Percentiles rank a stretch among this genome's conserved stretches.
Conservation (phyloP, 2,329 filamentous ascomycete species). For the Bipolaris zeicola region DNA sequence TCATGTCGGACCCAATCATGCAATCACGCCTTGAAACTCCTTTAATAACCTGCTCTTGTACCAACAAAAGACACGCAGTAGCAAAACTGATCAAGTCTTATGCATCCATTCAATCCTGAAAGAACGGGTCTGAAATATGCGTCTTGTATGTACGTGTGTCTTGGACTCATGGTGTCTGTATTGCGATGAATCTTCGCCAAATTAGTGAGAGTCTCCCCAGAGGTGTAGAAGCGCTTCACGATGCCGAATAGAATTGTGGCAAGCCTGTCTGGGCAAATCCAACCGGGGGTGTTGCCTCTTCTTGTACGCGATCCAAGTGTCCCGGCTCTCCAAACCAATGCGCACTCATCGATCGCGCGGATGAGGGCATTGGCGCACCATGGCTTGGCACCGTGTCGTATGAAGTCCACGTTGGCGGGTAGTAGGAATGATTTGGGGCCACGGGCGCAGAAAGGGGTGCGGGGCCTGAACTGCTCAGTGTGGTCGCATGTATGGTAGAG, state of each 20-base stretch:
- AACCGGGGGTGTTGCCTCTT: constrained; percentile 41
- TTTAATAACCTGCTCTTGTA: constrained; percentile 2
- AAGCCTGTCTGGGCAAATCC: constrained; percentile 35
- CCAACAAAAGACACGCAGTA: background rate
- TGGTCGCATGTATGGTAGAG: constrained; percentile 31
- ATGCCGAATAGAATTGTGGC: constrained; percentile 39
- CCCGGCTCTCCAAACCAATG: constrained; percentile 44
- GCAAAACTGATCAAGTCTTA: background rate
- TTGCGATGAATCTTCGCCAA: background rate
- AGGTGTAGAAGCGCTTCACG: constrained; percentile 17
- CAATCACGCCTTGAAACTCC: constrained; percentile 8
- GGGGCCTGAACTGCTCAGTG: constrained; percentile 31
- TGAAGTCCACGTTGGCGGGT: constrained; percentile 40
- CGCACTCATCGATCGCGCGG: constrained; percentile 41
- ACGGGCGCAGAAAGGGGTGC: constrained; percentile 46
- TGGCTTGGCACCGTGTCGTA: constrained; percentile 35
- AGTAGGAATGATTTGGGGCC: constrained; percentile 38
- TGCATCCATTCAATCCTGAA: background rate
- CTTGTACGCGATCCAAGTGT: constrained; percentile 44
- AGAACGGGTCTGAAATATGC: background rate
- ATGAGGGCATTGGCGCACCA: constrained; percentile 34
- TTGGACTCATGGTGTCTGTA: background rate
- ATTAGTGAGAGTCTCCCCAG: background rate
- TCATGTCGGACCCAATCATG: constrained; percentile 7
- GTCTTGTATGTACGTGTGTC: background rate